phyloP scores from a whole-genome alignment of 805 yeast species.

The Candida yuanshanica region DNA sequence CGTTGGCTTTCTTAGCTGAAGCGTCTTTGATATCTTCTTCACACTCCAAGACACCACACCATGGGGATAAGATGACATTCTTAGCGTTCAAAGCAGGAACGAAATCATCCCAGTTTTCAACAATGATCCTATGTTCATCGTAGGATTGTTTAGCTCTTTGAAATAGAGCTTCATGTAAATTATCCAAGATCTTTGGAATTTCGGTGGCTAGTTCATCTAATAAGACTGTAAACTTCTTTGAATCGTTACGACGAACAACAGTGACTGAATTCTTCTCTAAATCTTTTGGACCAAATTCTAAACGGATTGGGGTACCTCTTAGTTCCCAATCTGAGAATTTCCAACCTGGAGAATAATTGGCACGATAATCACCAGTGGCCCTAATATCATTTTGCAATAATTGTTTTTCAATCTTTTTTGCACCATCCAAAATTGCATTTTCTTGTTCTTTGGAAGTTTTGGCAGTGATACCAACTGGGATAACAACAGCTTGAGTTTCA shows the following conservation, averaged over 20 bases:
- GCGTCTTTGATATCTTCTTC: conserved; percentile 96
- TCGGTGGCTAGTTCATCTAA: conserved; percentile 58
- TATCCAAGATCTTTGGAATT: conserved; percentile 73
- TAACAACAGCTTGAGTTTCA: conserved; percentile 82
- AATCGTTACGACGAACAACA: conserved; percentile 91
- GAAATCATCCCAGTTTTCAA: conserved; percentile 85
- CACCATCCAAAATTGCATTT: conserved; percentile 61
- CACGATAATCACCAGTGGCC: conserved; percentile 82
- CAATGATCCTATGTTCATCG: conserved; percentile 78
- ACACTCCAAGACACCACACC: conserved; percentile 94
- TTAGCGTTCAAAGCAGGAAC: conserved; percentile 88
- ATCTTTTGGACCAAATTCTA: conserved; percentile 97
- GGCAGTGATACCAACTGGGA: conserved; percentile 92
- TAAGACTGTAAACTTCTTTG: conserved; percentile 64
- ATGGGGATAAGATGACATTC: conserved; percentile 89
- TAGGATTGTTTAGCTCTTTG: conserved; percentile 74
- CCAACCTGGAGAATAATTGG: conserved; percentile 97
- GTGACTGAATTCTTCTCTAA: conserved; percentile 70
- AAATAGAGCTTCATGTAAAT: conserved; percentile 72
- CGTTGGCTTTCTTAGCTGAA: conserved; percentile 69
- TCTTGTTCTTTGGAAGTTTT: conserved; percentile 78
- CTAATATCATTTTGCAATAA: conserved; percentile 63
- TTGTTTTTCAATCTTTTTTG: conserved; percentile 59
- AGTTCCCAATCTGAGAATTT: conserved; percentile 96
- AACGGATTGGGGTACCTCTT: conserved; percentile 89